These are phyloP conservation scores for Penicillium atrosanguineum DNA, from an alignment of 495 filamentous ascomycete genomes.

Conservation along the genomic window DNA sequence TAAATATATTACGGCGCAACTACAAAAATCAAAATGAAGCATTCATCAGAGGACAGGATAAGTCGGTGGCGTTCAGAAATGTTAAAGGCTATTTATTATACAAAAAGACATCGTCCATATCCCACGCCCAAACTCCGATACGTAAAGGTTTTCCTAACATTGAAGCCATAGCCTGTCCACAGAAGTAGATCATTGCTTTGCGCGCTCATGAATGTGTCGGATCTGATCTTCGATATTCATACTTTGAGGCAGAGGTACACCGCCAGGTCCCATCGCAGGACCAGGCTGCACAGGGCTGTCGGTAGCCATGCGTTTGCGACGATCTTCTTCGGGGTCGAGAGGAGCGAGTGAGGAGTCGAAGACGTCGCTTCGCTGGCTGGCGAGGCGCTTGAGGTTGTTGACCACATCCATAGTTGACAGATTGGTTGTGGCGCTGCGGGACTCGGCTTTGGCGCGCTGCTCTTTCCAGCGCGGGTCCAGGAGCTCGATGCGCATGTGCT, in stretches of 20 bases:
- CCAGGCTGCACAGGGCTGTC: constrained; percentile 19
- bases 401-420: constrained; percentile 83
- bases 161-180: background rate
- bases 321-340: constrained; percentile 54
- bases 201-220: constrained; percentile 46
- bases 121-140: background rate
- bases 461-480: constrained; percentile 96
- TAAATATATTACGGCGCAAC: background rate
- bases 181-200: constrained; percentile 22
- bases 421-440: constrained; percentile 82
- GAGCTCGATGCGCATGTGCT: constrained; percentile 95
- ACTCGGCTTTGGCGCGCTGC: constrained; percentile 83
- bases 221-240: constrained; percentile 52
- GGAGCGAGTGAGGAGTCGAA: constrained; percentile 61
- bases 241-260: constrained; percentile 36
- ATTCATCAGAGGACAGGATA: background rate
- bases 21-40: background rate
- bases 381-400: constrained; percentile 92
- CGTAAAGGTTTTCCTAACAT: background rate
- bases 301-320: constrained; percentile 72
- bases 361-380: constrained; percentile 87
- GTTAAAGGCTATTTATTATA: background rate
- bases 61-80: background rate
- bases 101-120: background rate
- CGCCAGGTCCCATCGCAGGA: constrained; percentile 13